Percentiles rank a stretch among this genome's conserved stretches.
These are phyloP conservation scores for Malassezia nana DNA, from an alignment of 1,284 basidiomycete species.

Conservation along the genomic window DNA sequence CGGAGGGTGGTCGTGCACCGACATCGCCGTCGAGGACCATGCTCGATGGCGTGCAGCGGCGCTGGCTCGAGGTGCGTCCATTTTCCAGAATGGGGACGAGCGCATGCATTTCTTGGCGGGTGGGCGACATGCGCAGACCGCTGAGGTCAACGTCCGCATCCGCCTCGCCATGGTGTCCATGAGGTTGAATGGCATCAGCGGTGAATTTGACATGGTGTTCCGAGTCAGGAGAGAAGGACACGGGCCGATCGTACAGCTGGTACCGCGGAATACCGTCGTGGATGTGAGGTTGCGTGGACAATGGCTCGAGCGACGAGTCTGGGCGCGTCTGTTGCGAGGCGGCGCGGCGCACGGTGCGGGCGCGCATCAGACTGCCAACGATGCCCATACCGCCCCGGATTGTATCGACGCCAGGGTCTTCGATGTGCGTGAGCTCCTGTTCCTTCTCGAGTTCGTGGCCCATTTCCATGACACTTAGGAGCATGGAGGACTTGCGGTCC, in stretches of 20 bases:
- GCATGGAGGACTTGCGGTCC: conserved; percentile 38
- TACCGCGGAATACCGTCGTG: conserved; percentile 27
- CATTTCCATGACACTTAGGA: conserved; percentile 37
- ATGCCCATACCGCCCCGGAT: conserved; percentile 45
- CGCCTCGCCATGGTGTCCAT: conserved; percentile 25
- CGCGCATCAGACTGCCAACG: conserved; percentile 44
- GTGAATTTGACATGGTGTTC: conserved; percentile 25
- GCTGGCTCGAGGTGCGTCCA: background rate
- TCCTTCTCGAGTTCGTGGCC: conserved; percentile 23
- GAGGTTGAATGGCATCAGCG: conserved; percentile 21
- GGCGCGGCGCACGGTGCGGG: conserved; percentile 32
- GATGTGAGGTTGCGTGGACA: conserved; percentile 7
- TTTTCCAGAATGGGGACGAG: conserved; percentile 15
- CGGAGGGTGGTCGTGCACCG: conserved; percentile 4
- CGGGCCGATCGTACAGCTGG: conserved; percentile 38
- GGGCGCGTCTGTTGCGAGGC: conserved; percentile 25
- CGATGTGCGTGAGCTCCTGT: conserved; percentile 23
- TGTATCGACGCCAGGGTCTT: conserved; percentile 46
- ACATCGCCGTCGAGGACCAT: conserved; percentile 8
- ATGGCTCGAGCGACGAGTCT: conserved; percentile 15
- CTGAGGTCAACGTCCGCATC: background rate
- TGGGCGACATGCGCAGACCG: background rate
- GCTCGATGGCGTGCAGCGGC: background rate
- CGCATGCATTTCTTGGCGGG: background rate
- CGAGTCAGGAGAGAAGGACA: conserved; percentile 18